Conservation (phyloP, 2,329 filamentous ascomycete species). For the Sporothrix protearum region DNA sequence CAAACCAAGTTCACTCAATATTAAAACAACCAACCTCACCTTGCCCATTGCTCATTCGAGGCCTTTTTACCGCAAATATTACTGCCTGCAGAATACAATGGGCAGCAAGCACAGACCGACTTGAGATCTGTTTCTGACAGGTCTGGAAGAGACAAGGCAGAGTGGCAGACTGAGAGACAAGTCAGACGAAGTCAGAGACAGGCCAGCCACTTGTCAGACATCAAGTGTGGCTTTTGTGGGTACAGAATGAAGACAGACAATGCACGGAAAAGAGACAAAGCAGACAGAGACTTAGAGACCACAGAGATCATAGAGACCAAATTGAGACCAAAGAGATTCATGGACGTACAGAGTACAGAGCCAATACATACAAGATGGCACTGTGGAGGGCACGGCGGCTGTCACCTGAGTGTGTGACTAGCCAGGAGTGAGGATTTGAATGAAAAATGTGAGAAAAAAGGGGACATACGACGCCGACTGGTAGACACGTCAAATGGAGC, state of each 20-base stretch:
- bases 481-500: not conserved
- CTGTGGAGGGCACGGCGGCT: not conserved
- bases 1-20: too few relatives aligned
- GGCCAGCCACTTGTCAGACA: not conserved
- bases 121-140: not conserved
- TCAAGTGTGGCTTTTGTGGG: not conserved
- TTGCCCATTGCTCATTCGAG: too few relatives aligned
- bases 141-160: not conserved
- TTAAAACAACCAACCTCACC: too few relatives aligned
- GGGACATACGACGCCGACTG: not conserved
- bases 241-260: not conserved
- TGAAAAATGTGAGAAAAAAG: not conserved
- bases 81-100: not conserved
- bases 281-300: too few relatives aligned
- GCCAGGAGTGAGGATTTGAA: not conserved
- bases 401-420: not conserved
- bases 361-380: slow-evolving; percentile 5
- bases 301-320: too few relatives aligned
- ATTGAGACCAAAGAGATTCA: not conserved
- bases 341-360: not conserved
- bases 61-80: not conserved
- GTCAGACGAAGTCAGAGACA: not conserved
- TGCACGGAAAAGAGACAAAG: not conserved
- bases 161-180: not conserved
- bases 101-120: not conserved